These are phyloP conservation scores for Poronia punctata DNA, from an alignment of 495 filamentous ascomycete species.

Conservation along the genomic window DNA sequence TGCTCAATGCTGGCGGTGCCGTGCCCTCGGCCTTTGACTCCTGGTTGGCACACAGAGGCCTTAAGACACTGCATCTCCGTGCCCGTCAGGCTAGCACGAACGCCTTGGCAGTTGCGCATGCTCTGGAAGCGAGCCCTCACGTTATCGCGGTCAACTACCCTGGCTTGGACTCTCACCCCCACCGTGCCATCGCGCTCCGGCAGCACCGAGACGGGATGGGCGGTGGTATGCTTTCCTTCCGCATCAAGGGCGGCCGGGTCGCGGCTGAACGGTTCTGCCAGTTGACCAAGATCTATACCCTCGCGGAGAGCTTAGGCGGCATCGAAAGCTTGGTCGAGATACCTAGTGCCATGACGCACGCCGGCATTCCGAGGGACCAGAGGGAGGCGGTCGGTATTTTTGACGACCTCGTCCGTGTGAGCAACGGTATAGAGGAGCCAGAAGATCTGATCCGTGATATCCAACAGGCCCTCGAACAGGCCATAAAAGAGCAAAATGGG, in stretches of 20 bases:
- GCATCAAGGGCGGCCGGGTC: constrained; percentile 77
- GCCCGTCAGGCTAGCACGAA: constrained; percentile 78
- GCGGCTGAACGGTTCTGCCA: constrained; percentile 92
- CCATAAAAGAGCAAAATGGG: constrained; percentile 39
- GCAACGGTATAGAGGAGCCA: constrained; percentile 88
- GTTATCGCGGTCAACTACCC: constrained; percentile 92
- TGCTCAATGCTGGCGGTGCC: constrained; percentile 96
- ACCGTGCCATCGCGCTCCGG: constrained; percentile 73
- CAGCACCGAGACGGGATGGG: constrained; percentile 95
- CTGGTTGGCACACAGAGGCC: constrained; percentile 97
- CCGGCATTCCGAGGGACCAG: constrained; percentile 83
- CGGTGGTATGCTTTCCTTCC: constrained; percentile 96
- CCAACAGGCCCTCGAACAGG: constrained; percentile 74
- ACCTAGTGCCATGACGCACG: constrained; percentile 91
- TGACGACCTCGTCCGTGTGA: constrained; percentile 91
- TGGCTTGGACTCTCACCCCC: constrained; percentile 76
- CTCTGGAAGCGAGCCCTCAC: constrained; percentile 72
- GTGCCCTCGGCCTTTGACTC: constrained; percentile 92
- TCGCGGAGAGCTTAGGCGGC: constrained; percentile 89
- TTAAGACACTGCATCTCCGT: constrained; percentile 94
- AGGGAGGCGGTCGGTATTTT: constrained; percentile 91
- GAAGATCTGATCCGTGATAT: constrained; percentile 79
- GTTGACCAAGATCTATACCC: constrained; percentile 78
- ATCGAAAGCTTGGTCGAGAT: constrained; percentile 91
- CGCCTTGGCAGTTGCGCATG: constrained; percentile 66